Evolutionary conservation across 805 yeast genomes (phyloP).

Genomic region (Yamadazyma endophytica): DNA sequence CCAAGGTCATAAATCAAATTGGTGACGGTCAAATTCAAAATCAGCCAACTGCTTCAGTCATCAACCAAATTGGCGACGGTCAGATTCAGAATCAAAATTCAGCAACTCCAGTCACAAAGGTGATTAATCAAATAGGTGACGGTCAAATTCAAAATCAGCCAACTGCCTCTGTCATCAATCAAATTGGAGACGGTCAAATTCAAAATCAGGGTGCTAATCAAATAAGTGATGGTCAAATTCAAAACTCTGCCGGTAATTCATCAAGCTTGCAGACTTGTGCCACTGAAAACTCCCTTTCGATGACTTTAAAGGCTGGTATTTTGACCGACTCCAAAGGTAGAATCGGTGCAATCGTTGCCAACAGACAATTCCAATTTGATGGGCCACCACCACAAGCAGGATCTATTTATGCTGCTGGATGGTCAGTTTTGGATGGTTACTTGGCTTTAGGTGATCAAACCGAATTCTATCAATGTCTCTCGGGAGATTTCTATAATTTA

Average conservation of each 20-base stretch:
- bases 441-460: slow-evolving; percentile 61
- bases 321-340: slow-evolving; percentile 38
- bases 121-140: slow-evolving; percentile 27
- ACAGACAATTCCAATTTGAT: slow-evolving; percentile 74
- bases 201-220: slow-evolving; percentile 29
- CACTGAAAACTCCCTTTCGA: slow-evolving; percentile 12
- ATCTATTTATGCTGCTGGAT: slow-evolving; percentile 61
- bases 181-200: slow-evolving; percentile 28
- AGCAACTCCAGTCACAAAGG: slow-evolving; percentile 24
- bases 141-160: slow-evolving; percentile 46
- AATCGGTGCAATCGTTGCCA: slow-evolving; percentile 44
- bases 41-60: slow-evolving; percentile 35
- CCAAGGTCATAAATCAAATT: slow-evolving; percentile 33
- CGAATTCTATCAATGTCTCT: slow-evolving; percentile 68
- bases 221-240: slow-evolving; percentile 29
- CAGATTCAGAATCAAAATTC: slow-evolving; percentile 45
- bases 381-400: slow-evolving; percentile 84
- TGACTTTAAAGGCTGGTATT: slow-evolving; percentile 16
- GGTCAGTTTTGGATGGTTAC: slow-evolving; percentile 40
- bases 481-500: slow-evolving; percentile 76
- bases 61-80: slow-evolving; percentile 41
- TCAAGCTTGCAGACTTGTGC: slow-evolving; percentile 13
- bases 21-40: slow-evolving; percentile 46
- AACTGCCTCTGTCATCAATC: slow-evolving; percentile 19
- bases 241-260: slow-evolving; percentile 17